Base-by-base conservation (phyloP, 352 stramenopile species). In the Pythium dissimile region DNA sequence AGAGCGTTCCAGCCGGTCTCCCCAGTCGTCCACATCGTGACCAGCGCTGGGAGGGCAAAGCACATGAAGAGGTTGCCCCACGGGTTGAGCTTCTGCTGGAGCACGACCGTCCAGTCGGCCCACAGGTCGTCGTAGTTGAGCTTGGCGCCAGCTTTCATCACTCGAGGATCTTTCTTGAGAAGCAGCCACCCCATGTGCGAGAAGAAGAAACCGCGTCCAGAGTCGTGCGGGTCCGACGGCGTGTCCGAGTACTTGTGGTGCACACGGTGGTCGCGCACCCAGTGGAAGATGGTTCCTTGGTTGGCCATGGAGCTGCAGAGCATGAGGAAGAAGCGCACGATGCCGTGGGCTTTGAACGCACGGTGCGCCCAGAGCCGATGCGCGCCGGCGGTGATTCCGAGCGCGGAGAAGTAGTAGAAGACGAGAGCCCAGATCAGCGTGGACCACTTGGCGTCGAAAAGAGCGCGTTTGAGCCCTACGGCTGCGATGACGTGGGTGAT, bases 181-280 rank as follows among this genome's bases (percentile, higher is more conserved):
- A 98, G 87, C 12, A 99, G 71, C 97, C 97, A 99, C 49, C 97
- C 97, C 83, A 99, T 98, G 80, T 99, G 97, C 10, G 97, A 89
- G 68, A 98, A 99, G 83, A 99, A 99, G 68, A 99, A 99, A 39
- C 97, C 97, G n/a, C 95, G 84, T 24, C 77, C 95, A 9, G 97
- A 97, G 74, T 99, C 89, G 81, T 99, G 97, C 42, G 92, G 92
- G 57, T 97, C 90, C 4, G 86, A 85, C 18, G 88, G 74, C 15
- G 94, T 98, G 73, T 99, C 96, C 49, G 92, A 98, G 77, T 98
- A 98, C 77, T 99, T 99, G 90, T 99, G 97, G 76, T 99, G 97
- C 27, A 99, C 96, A 51, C 97, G 91, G 81, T 99, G 97, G 77
- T 99, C 97, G 31, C 97, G 92, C 9, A 83, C 80, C 97, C 97